Conservation (phyloP, 176 grass and related monocot species). For the Oryza nivara region DNA sequence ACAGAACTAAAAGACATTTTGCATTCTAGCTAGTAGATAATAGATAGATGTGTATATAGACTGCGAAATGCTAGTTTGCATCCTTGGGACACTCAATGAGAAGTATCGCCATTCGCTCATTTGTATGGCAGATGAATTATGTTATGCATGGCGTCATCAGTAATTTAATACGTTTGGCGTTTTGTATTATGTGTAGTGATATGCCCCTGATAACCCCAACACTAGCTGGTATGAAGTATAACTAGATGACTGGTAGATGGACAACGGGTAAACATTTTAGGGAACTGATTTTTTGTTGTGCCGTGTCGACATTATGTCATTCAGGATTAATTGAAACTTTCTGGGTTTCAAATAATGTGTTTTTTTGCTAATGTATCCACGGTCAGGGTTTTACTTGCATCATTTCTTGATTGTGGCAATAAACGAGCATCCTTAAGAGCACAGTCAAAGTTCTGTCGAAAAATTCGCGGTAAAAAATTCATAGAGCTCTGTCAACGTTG, state of each 20-base stretch:
- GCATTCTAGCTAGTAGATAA: neutral
- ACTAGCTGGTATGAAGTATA: neutral
- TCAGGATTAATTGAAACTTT: neutral
- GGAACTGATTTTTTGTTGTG: neutral
- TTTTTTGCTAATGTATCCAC: neutral
- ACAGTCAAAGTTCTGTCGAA: neutral
- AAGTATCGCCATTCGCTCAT: neutral
- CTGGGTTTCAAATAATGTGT: neutral
- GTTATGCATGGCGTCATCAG: neutral
- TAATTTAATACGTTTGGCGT: neutral
- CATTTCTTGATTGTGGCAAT: neutral
- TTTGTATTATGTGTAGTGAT: neutral
- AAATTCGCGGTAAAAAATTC: neutral
- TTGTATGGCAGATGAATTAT: constrained; percentile 7
- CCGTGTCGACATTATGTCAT: neutral
- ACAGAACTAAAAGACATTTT: constrained; percentile 3
- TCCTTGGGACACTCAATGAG: neutral
- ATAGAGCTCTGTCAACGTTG: neutral
- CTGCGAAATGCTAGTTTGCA: neutral
- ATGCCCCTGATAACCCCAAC: too few relatives aligned
- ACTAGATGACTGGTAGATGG: neutral
- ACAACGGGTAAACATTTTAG: neutral
- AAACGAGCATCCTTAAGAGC: neutral
- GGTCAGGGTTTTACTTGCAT: constrained; percentile 8
- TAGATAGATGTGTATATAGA: neutral